Evolutionary conservation across 495 filamentous ascomycete genomes (phyloP), one percentile per base, ranked within the genome.

Genomic region (Penicillium cinerascens): DNA sequence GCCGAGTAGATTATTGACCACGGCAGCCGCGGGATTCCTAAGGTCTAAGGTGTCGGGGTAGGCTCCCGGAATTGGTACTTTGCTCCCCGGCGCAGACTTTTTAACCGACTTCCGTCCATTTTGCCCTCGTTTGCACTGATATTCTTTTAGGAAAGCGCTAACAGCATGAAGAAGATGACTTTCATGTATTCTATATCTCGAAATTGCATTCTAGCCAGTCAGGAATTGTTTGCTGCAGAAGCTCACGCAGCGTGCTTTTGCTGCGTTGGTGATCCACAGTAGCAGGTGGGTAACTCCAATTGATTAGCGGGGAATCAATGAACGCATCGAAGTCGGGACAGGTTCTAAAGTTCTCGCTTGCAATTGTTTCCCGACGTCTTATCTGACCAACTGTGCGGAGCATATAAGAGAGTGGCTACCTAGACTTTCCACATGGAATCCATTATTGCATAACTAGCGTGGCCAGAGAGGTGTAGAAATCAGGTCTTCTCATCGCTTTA

Each of bases 231-330:
- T 11, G 11, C 29, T 33, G 29, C 29, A 15, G 29, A 13, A 33
- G 29, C 29, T 33, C 29, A 33, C 13, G 29, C 29, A 33, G 10
- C 10, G 11, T 13, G 29, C 29, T 33, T 13, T 17, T 40, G 26
- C 22, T 26, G 0, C 26, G 15, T 35, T 42, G 49, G 23, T 40
- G 49, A 52, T 46, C 49, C 42, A 52, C 49, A 43, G 20, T 45
- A 42, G 49, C 45, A 45, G 42, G 49, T 41, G 41, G 42, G 29
- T 40, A 44, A 35, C 42, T 33, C 21, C 37, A 27, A 37, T 41
- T 33, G 1, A 52, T 35, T 45, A 52, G 49, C 33, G 49, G 27
- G 7, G n/a, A 17, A 36, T 35, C 44, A 7, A 44, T 33, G 29
- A 33, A 10, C 29, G 10, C 29, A 13, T 13, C 8, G 9, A 13